Base-by-base conservation (phyloP, 768 basidiomycete genomes). In the Trametes sanguinea region DNA sequence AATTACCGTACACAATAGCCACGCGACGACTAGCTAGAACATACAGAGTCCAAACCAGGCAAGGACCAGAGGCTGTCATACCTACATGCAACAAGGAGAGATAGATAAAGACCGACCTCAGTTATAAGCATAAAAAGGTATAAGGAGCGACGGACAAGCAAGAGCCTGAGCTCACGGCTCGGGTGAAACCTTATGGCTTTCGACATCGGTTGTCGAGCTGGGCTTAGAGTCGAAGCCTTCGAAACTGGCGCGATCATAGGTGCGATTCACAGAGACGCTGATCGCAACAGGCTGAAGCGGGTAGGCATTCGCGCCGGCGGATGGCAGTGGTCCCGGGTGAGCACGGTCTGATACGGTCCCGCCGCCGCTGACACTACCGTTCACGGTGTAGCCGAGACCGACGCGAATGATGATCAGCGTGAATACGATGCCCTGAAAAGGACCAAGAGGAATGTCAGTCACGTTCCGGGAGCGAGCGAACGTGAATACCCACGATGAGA, bases 361-460 rank as follows among this genome's bases (percentile, higher is more conserved):
- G 35, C 54, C 48, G 22, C 44, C 58, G 8, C 50, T 46, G 9
- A 53, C 43, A 10, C 27, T 43, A 17, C 55, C 58, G 54, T 64
- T 60, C 51, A 64, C 43, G n/a, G 63, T 64, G 63, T 57, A 64
- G 13, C 63, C 64, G 39, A 65, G 60, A 11, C 64, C 64, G 40
- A 65, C 60, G 27, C 60, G 64, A 52, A 65, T 61, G 52, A 65
- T 65, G 42, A 65, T 65, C 35, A 65, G 51, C 10, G 60, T 65
- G 51, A 65, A 65, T 8, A 65, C 64, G 32, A 61, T 47, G 46
- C 64, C 64, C 64, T 65, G 29, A 5, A 14, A 14, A 16, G 42
- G 14, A 8, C 42, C 35, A 37, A n/a, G 42, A 14, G 7, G 14
- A n/a, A 43, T 43, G n/a, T 43, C 9, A 37, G 35, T 43, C 7